Evolutionary conservation across 345 rosid genomes (phyloP), one percentile per base, ranked within the genome.

Genomic region (Citrus trifoliata): DNA sequence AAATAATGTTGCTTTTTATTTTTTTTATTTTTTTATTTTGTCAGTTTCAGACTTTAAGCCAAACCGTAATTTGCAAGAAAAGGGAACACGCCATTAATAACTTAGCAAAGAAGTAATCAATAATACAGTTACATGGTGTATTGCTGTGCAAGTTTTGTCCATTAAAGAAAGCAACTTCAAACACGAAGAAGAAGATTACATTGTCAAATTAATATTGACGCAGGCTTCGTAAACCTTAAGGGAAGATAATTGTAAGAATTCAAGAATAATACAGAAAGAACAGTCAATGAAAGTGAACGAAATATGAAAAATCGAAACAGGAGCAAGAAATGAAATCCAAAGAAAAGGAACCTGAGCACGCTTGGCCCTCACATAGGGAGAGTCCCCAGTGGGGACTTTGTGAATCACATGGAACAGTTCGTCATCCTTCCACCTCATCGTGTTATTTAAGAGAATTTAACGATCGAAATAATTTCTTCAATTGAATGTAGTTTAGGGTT

Each of bases 351-450:
- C 97, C 92, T 92, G 97, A 32, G 88, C 89, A 67, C 88, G 95
- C 81, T 92, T 92, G 70, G 97, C 97, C 85, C 83, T 88, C 79
- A 88, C 95, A 75, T 92, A 92, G 56, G 97, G 97, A 62, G 97
- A 92, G 77, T 92, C 90, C 28, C 92, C 90, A 18, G 88, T 78
- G 10, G 97, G 97, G n/a, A 92, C 97, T 74, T 92, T 92, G 79
- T 90, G 91, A 32, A 87, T 77, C 60, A 85, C 89, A 82, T 92
- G 94, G 63, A 89, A 89, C 5, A 80, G 76, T 76, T 87, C 91
- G 9, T 77, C 83, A 18, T 82, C 82, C 78, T 82, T 81, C 40
- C 79, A 42, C 1, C 88, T 81, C 53, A 87, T 79, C 14, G 78
- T 28, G 66, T 25, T 25, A 27, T 62, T 28, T 13, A 62, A 27